Evolutionary conservation across 495 filamentous ascomycete genomes (phyloP).

Genomic region (Penicillium antarcticum): DNA sequence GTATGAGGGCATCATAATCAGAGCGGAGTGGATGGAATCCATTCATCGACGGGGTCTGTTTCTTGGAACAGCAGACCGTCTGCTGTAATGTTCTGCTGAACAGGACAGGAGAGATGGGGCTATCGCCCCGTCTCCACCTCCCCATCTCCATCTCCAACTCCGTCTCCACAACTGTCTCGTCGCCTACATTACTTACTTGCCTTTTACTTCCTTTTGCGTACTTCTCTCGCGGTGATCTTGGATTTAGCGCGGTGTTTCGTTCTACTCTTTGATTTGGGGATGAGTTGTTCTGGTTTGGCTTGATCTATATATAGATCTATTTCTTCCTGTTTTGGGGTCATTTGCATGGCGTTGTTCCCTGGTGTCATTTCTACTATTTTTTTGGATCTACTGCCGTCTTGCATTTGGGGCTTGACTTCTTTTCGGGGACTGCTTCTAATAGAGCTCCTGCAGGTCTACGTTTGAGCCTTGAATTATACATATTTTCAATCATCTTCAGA

Average conservation of each 20-base stretch:
- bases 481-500: not conserved
- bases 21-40: not conserved
- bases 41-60: too few species aligned
- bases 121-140: not conserved
- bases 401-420: slow-evolving; percentile 2
- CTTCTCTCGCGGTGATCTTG: not conserved
- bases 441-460: slow-evolving; percentile 21
- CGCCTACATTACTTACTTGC: not conserved
- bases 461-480: slow-evolving; percentile 11
- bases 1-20: slow-evolving; percentile 36
- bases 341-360: slow-evolving; percentile 25
- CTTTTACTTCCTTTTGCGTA: not conserved
- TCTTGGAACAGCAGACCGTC: not conserved
- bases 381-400: not conserved
- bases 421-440: slow-evolving; percentile 6
- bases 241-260: not conserved
- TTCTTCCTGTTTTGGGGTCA: slow-evolving; percentile 5
- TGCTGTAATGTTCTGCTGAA: not conserved
- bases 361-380: not conserved
- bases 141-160: not conserved
- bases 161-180: not conserved
- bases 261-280: not conserved
- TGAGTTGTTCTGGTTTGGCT: slow-evolving; percentile 1
- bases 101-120: not conserved
- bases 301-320: slow-evolving; percentile 16